Evolutionary conservation across 305 asterid genomes (phyloP).

Genomic region (Solanum hybrid): DNA sequence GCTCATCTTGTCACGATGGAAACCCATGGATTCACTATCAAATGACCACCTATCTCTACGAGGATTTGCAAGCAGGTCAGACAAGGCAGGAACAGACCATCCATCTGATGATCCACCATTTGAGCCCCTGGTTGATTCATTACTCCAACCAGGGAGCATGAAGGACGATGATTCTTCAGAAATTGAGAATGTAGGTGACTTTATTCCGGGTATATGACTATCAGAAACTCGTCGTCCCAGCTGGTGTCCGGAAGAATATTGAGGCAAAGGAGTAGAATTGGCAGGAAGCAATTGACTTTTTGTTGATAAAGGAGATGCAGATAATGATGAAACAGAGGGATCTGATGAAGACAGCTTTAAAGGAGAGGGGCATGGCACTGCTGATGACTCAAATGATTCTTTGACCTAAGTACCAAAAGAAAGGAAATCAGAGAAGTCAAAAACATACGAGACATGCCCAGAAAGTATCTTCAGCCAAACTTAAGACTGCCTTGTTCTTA

Average conservation of each 20-base stretch:
- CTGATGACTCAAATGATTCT: constrained; percentile 45
- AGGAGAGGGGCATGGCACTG: constrained; percentile 56
- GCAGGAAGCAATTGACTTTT: constrained; percentile 57
- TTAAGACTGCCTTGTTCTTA: constrained; percentile 1
- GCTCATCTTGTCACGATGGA: constrained; percentile 46
- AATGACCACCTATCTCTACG: constrained; percentile 91
- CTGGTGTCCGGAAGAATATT: constrained; percentile 59
- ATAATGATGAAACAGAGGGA: constrained; percentile 61
- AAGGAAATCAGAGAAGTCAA: not conserved
- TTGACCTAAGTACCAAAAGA: constrained; percentile 33
- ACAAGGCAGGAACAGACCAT: constrained; percentile 68
- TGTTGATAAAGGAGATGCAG: constrained; percentile 70
- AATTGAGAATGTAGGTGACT: constrained; percentile 60
- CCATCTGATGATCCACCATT: constrained; percentile 74
- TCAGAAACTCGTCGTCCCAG: constrained; percentile 67
- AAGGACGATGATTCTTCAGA: constrained; percentile 61
- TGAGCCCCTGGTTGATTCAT: constrained; percentile 64
- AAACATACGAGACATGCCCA: not conserved
- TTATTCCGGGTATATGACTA: constrained; percentile 45
- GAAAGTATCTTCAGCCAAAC: not conserved
- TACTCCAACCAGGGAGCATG: constrained; percentile 51
- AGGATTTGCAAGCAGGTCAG: constrained; percentile 44
- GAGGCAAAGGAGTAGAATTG: constrained; percentile 63
- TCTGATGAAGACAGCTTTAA: constrained; percentile 63
- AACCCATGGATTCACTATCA: constrained; percentile 68